These are phyloP conservation scores for Cadophora malorum DNA, from an alignment of 2,329 filamentous ascomycete species.

Conservation along the genomic window DNA sequence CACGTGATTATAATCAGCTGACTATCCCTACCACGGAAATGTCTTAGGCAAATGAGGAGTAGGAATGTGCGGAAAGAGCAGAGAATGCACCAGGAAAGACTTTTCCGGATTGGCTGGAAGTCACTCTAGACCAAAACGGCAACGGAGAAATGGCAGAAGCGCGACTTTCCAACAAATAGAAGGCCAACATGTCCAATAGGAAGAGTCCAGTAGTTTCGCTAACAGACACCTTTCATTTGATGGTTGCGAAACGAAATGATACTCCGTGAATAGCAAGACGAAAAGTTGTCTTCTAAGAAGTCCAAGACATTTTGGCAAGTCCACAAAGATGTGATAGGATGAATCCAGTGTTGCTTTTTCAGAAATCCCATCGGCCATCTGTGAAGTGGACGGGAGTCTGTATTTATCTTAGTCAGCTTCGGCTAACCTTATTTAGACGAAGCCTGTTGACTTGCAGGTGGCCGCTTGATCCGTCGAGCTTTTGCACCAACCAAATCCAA, in stretches of 20 bases:
- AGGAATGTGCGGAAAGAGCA: neutral
- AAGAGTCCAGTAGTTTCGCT: too few relatives aligned
- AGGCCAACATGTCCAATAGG: too few relatives aligned
- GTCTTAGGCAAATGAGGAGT: neutral
- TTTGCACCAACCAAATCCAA: neutral
- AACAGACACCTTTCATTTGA: too few relatives aligned
- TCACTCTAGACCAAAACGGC: too few relatives aligned
- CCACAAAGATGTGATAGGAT: neutral
- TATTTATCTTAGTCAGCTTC: neutral
- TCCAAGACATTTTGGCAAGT: neutral
- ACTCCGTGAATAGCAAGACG: too few relatives aligned
- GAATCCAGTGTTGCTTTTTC: neutral
- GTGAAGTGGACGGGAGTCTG: neutral
- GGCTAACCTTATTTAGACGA: slow-evolving; percentile 1
- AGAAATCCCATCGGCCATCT: neutral
- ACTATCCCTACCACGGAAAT: neutral
- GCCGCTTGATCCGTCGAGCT: neutral
- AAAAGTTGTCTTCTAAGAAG: neutral
- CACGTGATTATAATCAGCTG: neutral
- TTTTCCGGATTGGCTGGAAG: neutral
- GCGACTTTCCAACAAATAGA: too few relatives aligned
- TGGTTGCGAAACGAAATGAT: too few relatives aligned
- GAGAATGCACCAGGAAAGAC: neutral
- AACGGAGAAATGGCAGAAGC: too few relatives aligned
- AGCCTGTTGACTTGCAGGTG: neutral